Evolutionary conservation across 768 basidiomycete genomes (phyloP).

Genomic region (Lyophyllum semitale): DNA sequence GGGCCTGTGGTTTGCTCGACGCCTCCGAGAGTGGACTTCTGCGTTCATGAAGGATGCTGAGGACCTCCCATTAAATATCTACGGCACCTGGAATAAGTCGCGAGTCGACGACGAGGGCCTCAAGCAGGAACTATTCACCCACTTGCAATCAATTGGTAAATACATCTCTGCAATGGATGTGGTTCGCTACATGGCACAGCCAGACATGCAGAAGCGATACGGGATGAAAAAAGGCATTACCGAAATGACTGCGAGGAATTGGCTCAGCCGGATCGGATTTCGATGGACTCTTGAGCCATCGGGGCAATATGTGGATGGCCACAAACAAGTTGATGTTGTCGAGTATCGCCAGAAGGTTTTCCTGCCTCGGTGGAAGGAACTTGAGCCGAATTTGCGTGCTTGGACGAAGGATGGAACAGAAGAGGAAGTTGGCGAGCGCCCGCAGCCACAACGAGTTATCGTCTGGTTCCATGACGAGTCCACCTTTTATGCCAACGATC

Average conservation of each 20-base stretch:
- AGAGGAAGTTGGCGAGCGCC: not conserved
- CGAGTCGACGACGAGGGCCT: constrained; percentile 18
- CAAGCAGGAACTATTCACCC: constrained; percentile 2
- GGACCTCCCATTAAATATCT: no score
- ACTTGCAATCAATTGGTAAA: no score
- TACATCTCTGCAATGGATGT: constrained; percentile 21
- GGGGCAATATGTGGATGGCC: constrained; percentile 32
- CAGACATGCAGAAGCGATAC: constrained; percentile 9
- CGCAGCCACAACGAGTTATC: constrained; percentile 5
- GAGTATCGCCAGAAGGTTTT: constrained; percentile 26
- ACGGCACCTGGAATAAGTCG: no score
- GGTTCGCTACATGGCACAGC: constrained; percentile 12
- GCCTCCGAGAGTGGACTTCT: no score
- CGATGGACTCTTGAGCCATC: no score
- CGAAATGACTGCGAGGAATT: constrained; percentile 19
- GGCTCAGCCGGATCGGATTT: constrained; percentile 25
- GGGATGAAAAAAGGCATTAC: constrained; percentile 18
- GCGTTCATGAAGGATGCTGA: constrained; percentile 2
- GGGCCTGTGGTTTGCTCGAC: no score
- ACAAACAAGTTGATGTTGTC: constrained; percentile 30
- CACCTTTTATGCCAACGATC: constrained; percentile 35
- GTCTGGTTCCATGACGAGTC: constrained; percentile 31
- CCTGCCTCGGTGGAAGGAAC: no score
- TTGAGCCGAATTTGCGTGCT: constrained; percentile 8
- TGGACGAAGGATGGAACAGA: not conserved